Percentiles rank a stretch among this genome's conserved stretches.
phyloP scores from a whole-genome alignment of 2,329 filamentous ascomycete genomes.

The Huntiella decipiens region DNA sequence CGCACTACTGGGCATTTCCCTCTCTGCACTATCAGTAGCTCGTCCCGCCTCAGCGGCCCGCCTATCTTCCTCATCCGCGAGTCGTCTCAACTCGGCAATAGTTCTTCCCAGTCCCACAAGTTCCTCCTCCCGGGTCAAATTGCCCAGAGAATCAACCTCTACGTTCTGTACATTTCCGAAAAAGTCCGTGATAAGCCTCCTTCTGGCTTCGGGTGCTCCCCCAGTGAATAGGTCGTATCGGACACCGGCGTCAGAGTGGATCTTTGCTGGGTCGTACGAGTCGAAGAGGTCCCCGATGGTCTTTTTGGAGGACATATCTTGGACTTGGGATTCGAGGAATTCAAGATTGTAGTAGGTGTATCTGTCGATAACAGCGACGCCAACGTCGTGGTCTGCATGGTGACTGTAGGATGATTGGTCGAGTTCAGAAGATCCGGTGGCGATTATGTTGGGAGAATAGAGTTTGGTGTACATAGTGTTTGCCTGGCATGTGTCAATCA shows the following conservation, averaged over 20 bases:
- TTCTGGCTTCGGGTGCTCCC: slow-evolving; percentile 56
- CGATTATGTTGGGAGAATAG: slow-evolving; percentile 95
- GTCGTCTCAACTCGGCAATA: slow-evolving; percentile 34
- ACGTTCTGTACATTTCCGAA: slow-evolving; percentile 97
- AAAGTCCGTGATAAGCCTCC: slow-evolving; percentile 81
- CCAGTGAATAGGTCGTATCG: slow-evolving; percentile 90
- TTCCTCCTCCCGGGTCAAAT: slow-evolving; percentile 48
- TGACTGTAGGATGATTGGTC: slow-evolving; percentile 95
- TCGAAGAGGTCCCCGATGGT: slow-evolving; percentile 90
- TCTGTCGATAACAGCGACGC: slow-evolving; percentile 92
- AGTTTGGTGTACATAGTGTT: slow-evolving; percentile 99
- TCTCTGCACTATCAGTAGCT: slow-evolving; percentile 33
- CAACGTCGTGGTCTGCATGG: slow-evolving; percentile 94
- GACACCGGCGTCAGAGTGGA: slow-evolving; percentile 80
- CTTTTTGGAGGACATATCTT: slow-evolving; percentile 68
- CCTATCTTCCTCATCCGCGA: slow-evolving; percentile 23
- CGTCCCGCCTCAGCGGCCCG: slow-evolving; percentile 10
- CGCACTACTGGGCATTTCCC: slow-evolving; percentile 46
- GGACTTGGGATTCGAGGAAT: slow-evolving; percentile 80
- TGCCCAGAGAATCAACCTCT: slow-evolving; percentile 53
- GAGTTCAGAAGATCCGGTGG: slow-evolving; percentile 87
- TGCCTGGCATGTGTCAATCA: slow-evolving; percentile 99
- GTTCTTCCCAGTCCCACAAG: slow-evolving; percentile 55
- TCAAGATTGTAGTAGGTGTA: slow-evolving; percentile 98
- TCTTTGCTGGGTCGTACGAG: slow-evolving; percentile 86